Evolutionary conservation across 805 yeast species (phyloP).

Genomic region (Wickerhamia fluorescens): DNA sequence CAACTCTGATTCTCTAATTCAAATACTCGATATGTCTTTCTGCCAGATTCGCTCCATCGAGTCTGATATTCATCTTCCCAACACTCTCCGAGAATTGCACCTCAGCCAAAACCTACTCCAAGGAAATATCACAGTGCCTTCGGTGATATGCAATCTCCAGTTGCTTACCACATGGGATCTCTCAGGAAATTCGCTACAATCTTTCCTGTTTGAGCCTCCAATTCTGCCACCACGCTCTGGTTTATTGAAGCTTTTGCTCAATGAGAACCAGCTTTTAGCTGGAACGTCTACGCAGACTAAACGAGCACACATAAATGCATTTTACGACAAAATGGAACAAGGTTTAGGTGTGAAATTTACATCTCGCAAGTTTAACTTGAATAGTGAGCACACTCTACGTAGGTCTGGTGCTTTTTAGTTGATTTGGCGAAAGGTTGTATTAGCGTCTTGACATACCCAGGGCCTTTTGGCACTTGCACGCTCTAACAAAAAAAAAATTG

Average conservation of each 20-base stretch:
- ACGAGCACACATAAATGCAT: conserved; percentile 11
- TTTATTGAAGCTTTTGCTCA: conserved; percentile 13
- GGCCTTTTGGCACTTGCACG: no score
- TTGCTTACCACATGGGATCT: conserved; percentile 10
- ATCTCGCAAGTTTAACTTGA: conserved; percentile 18
- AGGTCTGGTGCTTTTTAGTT: no score
- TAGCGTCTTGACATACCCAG: no score
- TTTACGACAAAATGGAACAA: conserved; percentile 17
- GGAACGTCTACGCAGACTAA: conserved; percentile 3
- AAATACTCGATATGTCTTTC: conserved; percentile 4
- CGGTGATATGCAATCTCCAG: conserved; percentile 6
- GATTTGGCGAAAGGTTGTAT: no score
- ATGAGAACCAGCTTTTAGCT: conserved; percentile 11
- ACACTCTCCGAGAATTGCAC: conserved; percentile 2
- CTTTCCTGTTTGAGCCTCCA: conserved; percentile 1
- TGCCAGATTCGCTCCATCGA: conserved; percentile 5
- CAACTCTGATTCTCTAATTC: conserved; percentile 1
- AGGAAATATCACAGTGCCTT: conserved; percentile 9
- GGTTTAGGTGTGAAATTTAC: conserved; percentile 14
- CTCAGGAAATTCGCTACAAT: conserved; percentile 4
- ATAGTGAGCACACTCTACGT: conserved; percentile 9
- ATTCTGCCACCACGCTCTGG: conserved; percentile 4
- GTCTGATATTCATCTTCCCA: conserved; percentile 4
- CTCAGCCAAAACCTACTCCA: conserved; percentile 7
- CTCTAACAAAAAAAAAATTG: no score